phyloP scores from a whole-genome alignment of 129 eudicot genomes.

The Heracleum sosnowskyi region DNA sequence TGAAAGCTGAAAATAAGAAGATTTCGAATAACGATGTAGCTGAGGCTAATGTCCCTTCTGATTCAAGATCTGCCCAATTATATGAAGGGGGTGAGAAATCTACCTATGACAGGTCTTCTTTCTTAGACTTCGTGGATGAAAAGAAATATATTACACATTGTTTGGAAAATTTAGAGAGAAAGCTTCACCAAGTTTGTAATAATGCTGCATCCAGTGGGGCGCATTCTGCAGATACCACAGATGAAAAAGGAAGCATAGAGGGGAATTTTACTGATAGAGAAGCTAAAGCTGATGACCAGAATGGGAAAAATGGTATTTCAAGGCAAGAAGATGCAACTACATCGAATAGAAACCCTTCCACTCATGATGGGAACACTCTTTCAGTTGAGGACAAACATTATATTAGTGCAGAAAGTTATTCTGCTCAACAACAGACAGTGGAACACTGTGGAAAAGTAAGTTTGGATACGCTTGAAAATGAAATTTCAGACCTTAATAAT shows the following conservation, averaged over 20 bases:
- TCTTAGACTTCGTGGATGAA: slow-evolving; percentile 37
- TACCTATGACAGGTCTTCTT: slow-evolving; percentile 2
- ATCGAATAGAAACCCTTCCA: slow-evolving; percentile 22
- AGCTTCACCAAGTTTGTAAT: slow-evolving; percentile 27
- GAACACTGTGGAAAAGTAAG: slow-evolving; percentile 14
- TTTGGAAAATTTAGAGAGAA: slow-evolving; percentile 42
- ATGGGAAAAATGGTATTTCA: slow-evolving; percentile 13
- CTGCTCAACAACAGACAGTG: slow-evolving; percentile 3
- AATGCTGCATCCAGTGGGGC: slow-evolving; percentile 1
- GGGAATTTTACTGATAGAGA: slow-evolving; percentile 3
- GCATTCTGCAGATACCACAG: neutral
- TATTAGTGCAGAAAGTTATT: slow-evolving; percentile 8
- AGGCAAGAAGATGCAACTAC: slow-evolving; percentile 15
- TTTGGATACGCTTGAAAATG: slow-evolving; percentile 29
- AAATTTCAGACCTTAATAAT: slow-evolving; percentile 35
- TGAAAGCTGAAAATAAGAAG: neutral
- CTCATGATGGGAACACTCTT: slow-evolving; percentile 12
- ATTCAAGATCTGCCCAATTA: slow-evolving; percentile 2
- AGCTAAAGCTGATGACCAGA: slow-evolving; percentile 4
- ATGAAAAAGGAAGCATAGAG: slow-evolving; percentile 16
- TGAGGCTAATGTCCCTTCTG: slow-evolving; percentile 8
- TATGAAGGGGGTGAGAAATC: slow-evolving; percentile 2
- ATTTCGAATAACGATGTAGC: neutral
- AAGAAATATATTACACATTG: slow-evolving; percentile 35
- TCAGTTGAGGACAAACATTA: slow-evolving; percentile 16